Evolutionary conservation across 2,329 filamentous ascomycete genomes (phyloP).

Genomic region (Lachnellula subtilissima): DNA sequence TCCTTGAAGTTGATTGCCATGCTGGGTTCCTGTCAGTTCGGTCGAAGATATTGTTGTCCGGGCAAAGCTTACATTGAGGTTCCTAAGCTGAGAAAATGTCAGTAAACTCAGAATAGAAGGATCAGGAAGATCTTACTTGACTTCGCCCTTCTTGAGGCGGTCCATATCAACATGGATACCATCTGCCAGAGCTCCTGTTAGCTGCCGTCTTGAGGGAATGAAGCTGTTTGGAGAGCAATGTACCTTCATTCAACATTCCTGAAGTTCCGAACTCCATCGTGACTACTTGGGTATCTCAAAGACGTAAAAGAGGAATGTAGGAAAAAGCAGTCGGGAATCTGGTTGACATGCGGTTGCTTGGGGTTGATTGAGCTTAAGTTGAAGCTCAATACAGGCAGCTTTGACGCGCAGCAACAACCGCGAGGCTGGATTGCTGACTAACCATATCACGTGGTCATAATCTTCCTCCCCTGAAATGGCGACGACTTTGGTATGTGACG

Average conservation of each 20-base stretch:
- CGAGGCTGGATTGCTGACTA: slow-evolving; percentile 14
- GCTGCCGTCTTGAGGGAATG: slow-evolving; percentile 18
- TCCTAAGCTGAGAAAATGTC: slow-evolving; percentile 62
- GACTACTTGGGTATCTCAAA: slow-evolving; percentile 8
- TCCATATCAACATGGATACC: slow-evolving; percentile 99
- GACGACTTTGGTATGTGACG: background rate
- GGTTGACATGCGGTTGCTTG: background rate
- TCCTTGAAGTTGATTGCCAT: slow-evolving; percentile 99
- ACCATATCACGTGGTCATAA: background rate
- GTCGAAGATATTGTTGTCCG: slow-evolving; percentile 15
- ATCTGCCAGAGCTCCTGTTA: slow-evolving; percentile 55
- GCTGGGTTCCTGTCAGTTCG: slow-evolving; percentile 44
- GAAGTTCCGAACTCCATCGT: slow-evolving; percentile 60
- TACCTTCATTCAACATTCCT: slow-evolving; percentile 61
- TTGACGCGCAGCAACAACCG: slow-evolving; percentile 17
- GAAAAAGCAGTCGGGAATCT: background rate
- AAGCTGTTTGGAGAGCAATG: slow-evolving; percentile 15
- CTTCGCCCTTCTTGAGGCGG: slow-evolving; percentile 95
- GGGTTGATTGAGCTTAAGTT: slow-evolving; percentile 11
- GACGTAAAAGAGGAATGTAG: background rate
- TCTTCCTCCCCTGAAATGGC: background rate
- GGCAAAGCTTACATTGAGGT: slow-evolving; percentile 77
- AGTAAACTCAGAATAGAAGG: slow-evolving; percentile 6
- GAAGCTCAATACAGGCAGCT: slow-evolving; percentile 21
- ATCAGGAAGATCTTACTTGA: slow-evolving; percentile 67